Evolutionary conservation across 2,329 filamentous ascomycete species (phyloP), one percentile per base, ranked within the genome.

Genomic region (Sporothrix curviconia): DNA sequence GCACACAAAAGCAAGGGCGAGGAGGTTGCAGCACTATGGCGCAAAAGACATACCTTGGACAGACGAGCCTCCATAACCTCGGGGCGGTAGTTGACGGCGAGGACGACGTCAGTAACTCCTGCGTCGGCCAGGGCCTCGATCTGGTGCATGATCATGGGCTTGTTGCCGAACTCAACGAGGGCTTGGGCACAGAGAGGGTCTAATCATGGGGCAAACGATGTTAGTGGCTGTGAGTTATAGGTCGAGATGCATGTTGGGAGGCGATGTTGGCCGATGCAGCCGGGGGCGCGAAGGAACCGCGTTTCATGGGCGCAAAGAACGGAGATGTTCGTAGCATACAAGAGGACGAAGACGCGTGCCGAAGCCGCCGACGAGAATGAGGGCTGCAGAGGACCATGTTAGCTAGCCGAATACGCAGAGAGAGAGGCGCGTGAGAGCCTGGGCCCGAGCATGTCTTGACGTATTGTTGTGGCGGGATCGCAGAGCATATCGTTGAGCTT

Each of bases 281-380:
- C 44, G 17, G 6, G 3, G 36, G 32, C 15, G 42, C 44, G n/a
- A n/a, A 28, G n/a, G 28, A 25, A 52, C n/a, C n/a, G n/a, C n/a
- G n/a, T n/a, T n/a, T n/a, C n/a, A n/a, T n/a, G n/a, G n/a, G n/a
- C n/a, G n/a, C n/a, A n/a, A 14, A 24, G 19, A 19, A n/a, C 0
- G 4, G 22, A 46, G 36, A 17, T 12, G 54, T 32, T 39, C n/a
- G 28, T 22, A 44, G 78, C 86, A 71, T 86, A 95, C 90, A 71
- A 97, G 84, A 80, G 92, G 92, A 72, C 92, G 89, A 70, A 99
- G 87, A 76, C 92, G 92, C 75, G 92, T 99, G 78, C 92, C 92
- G 76, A 96, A 99, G 75, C 92, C 94, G 78, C 94, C 94, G 76
- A 97, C 94, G 72, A 97, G 92, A 87, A 96, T 96, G 72, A 96